These are phyloP conservation scores for Ceratocystis destructans DNA, from an alignment of 2,329 filamentous ascomycete species.

Conservation along the genomic window DNA sequence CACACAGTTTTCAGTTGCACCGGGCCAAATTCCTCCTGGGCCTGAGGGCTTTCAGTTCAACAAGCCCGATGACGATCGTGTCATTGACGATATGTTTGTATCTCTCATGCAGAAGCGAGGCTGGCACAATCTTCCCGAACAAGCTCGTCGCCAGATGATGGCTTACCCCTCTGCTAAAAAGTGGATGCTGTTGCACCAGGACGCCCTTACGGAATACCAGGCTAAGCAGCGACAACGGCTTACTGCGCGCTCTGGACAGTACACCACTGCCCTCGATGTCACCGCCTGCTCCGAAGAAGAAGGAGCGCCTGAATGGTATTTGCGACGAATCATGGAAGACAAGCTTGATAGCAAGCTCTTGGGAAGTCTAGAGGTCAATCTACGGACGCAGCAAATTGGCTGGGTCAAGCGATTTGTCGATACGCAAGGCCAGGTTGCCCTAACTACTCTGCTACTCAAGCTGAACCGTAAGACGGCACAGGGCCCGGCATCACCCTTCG, in stretches of 20 bases:
- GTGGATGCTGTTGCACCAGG: conserved; percentile 93
- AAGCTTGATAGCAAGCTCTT: conserved; percentile 82
- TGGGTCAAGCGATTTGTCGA: conserved; percentile 97
- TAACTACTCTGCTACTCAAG: conserved; percentile 86
- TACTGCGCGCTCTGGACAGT: conserved; percentile 58
- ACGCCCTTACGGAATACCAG: conserved; percentile 84
- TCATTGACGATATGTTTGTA: conserved; percentile 84
- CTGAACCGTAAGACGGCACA: conserved; percentile 76
- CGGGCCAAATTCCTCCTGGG: conserved; percentile 38
- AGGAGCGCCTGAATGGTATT: conserved; percentile 95
- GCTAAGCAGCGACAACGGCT: conserved; percentile 80
- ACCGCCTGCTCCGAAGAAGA: conserved; percentile 79
- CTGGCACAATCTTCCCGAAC: conserved; percentile 92
- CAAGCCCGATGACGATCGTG: conserved; percentile 62
- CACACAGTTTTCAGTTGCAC: conserved; percentile 38
- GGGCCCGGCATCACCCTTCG: conserved; percentile 49
- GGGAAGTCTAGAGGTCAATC: conserved; percentile 82
- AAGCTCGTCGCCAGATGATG: conserved; percentile 89
- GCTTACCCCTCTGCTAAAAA: conserved; percentile 91
- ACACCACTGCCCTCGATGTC: conserved; percentile 49
- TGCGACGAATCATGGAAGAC: conserved; percentile 92
- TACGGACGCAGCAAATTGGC: conserved; percentile 90
- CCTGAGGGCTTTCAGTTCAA: conserved; percentile 47
- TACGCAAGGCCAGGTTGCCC: conserved; percentile 87
- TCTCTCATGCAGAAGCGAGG: conserved; percentile 94